phyloP scores from a whole-genome alignment of 208 protist species.

The Leishmania braziliensis region DNA sequence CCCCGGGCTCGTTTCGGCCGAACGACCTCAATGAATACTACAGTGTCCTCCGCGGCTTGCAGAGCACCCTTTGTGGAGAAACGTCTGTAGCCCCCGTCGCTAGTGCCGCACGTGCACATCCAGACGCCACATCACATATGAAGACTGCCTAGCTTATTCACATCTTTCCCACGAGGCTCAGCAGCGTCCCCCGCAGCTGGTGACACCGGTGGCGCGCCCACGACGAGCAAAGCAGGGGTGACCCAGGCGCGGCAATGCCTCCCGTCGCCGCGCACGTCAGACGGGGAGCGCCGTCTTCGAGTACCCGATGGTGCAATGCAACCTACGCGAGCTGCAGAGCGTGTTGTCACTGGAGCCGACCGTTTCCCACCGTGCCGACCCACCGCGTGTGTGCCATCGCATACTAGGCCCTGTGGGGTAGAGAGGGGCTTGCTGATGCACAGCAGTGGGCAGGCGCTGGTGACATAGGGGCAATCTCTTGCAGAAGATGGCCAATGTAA shows the following conservation, averaged over 20 bases:
- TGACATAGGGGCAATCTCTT: slow-evolving; percentile 31
- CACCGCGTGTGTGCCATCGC: slow-evolving; percentile 5
- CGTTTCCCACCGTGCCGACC: slow-evolving; percentile 38
- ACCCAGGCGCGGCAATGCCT: neutral
- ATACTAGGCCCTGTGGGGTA: neutral
- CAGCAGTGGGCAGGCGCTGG: slow-evolving; percentile 10
- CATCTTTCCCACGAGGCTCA: neutral
- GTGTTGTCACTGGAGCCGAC: slow-evolving; percentile 38
- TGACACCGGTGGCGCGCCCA: neutral
- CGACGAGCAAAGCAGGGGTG: neutral
- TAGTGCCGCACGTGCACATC: slow-evolving; percentile 13
- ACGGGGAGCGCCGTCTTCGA: slow-evolving; percentile 33
- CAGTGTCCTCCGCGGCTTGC: slow-evolving; percentile 42
- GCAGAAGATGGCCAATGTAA: slow-evolving; percentile 38
- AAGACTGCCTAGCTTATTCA: slow-evolving; percentile 36
- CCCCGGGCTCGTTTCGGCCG: slow-evolving; percentile 49
- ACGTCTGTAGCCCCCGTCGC: slow-evolving; percentile 19
- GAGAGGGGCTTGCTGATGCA: neutral
- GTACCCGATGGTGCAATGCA: slow-evolving; percentile 48
- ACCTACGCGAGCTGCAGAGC: slow-evolving; percentile 43
- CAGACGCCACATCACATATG: slow-evolving; percentile 35
- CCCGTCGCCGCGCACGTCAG: neutral
- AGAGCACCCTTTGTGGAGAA: slow-evolving; percentile 48
- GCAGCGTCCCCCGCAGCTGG: neutral
- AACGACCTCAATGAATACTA: slow-evolving; percentile 65